phyloP scores from a whole-genome alignment of 2,329 filamentous ascomycete species.

The Atkinsonella hypoxylon region DNA sequence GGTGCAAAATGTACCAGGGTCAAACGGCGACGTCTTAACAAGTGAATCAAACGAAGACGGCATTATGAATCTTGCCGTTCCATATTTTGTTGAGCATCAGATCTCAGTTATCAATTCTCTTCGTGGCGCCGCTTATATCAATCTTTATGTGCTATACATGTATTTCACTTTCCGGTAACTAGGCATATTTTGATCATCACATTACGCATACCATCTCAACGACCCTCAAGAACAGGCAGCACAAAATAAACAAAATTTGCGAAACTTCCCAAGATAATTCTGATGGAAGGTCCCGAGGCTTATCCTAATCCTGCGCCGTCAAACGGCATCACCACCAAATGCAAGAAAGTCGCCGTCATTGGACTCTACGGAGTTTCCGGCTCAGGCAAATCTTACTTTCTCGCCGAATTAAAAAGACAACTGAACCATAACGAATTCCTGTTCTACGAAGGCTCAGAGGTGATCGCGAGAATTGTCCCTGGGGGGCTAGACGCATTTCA shows the following conservation, averaged over 20 bases:
- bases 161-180: too few species aligned
- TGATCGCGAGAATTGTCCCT: slow-evolving; percentile 28
- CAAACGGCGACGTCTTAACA: too few species aligned
- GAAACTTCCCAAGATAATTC: too few species aligned
- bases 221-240: too few species aligned
- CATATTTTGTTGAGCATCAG: neutral
- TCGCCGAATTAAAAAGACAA: slow-evolving; percentile 26
- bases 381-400: slow-evolving; percentile 37
- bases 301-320: neutral
- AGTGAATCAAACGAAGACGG: too few species aligned
- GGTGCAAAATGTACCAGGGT: too few species aligned
- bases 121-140: too few species aligned
- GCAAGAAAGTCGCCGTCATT: slow-evolving; percentile 20
- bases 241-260: too few species aligned
- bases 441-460: slow-evolving; percentile 41
- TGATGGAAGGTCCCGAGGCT: neutral
- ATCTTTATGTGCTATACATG: too few species aligned
- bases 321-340: neutral
- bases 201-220: too few species aligned
- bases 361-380: slow-evolving; percentile 44
- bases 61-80: neutral
- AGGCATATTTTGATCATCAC: too few species aligned
- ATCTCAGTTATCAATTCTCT: neutral
- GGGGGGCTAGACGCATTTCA: slow-evolving; percentile 39
- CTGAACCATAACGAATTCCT: slow-evolving; percentile 23